Evolutionary conservation across 176 grass and related monocot genomes (phyloP).

Genomic region (Pontederia crassipes): DNA sequence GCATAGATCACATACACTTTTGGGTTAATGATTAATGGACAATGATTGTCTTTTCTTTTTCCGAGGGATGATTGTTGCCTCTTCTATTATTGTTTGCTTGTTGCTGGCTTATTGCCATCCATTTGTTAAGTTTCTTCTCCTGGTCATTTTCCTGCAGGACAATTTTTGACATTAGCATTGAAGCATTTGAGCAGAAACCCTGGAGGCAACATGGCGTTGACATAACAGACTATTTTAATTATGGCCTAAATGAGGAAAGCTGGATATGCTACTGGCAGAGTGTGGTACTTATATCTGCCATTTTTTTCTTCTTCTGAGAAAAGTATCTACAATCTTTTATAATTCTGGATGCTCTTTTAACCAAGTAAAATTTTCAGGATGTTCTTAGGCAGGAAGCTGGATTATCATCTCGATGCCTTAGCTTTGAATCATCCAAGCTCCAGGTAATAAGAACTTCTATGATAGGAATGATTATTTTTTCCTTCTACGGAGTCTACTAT

Average conservation of each 20-base stretch:
- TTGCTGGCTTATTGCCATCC: too few species aligned
- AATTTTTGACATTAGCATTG: constrained; percentile 40
- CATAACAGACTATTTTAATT: constrained; percentile 70
- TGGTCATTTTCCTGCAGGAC: constrained; percentile 20
- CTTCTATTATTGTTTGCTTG: background rate
- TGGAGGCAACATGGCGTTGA: constrained; percentile 55
- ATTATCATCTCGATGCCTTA: constrained; percentile 12
- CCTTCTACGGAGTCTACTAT: constrained; percentile 8
- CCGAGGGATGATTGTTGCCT: background rate
- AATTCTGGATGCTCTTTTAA: background rate
- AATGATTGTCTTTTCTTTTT: background rate
- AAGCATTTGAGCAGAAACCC: constrained; percentile 64
- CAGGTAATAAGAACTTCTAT: constrained; percentile 37
- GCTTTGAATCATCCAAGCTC: constrained; percentile 26
- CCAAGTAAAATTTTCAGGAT: constrained; percentile 25
- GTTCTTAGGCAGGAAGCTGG: constrained; percentile 25
- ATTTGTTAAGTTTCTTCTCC: background rate
- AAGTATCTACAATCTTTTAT: too few species aligned
- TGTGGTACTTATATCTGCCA: constrained; percentile 33
- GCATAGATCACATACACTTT: background rate
- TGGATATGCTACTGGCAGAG: constrained; percentile 62
- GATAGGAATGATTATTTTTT: constrained; percentile 9
- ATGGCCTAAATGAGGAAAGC: constrained; percentile 61
- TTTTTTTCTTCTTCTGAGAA: constrained; percentile 1
- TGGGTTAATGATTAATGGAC: background rate